A percentile compares a stretch with the other conserved stretches of the same genome.
Evolutionary conservation across 1,284 basidiomycete species (phyloP).

Genomic region (Schizophyllum amplum): DNA sequence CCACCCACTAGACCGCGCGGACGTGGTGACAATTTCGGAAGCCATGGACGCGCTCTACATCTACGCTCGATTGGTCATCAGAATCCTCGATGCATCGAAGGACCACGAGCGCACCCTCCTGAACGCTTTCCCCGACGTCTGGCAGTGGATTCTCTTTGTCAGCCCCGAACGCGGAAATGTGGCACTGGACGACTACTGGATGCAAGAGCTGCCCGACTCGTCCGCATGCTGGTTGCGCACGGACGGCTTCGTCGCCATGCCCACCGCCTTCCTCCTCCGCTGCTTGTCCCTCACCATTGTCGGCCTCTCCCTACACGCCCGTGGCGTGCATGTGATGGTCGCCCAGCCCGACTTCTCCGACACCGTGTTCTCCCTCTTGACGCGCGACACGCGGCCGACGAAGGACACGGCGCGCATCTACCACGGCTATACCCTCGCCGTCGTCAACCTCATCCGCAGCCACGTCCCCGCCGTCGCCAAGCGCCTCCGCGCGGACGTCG

Average conservation of each 20-base stretch:
- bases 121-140: background rate
- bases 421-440: background rate
- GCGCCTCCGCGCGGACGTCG: background rate
- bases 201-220: background rate
- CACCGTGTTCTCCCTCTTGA: background rate
- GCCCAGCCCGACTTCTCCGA: background rate
- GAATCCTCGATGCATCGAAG: background rate
- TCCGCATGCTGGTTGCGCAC: background rate
- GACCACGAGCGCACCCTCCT: background rate
- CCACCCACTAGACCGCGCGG: background rate
- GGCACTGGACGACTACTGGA: background rate
- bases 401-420: background rate
- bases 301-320: background rate
- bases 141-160: background rate
- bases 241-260: background rate
- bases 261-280: background rate
- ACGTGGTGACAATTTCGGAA: background rate
- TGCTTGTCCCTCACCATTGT: background rate
- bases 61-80: background rate
- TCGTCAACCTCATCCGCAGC: background rate
- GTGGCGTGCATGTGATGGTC: background rate
- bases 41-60: background rate
- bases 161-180: background rate
- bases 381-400: background rate
- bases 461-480: background rate